Conservation (phyloP, 768 basidiomycete species). For the Xerocomus spinulosus region DNA sequence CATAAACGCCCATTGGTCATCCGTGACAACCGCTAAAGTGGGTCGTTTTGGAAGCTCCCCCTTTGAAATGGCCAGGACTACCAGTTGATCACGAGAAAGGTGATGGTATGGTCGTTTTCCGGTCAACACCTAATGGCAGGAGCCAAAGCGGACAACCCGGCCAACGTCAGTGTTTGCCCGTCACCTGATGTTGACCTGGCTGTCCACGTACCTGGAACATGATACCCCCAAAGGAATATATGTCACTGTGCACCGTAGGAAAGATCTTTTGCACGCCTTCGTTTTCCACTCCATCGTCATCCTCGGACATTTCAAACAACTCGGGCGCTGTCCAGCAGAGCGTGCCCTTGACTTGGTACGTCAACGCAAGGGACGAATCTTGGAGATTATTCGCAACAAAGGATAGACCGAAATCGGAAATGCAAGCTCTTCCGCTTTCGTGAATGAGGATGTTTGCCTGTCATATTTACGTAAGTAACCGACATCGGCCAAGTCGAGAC, state of each 20-base stretch:
- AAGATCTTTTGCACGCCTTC: not conserved
- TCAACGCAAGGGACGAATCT: conserved; percentile 31
- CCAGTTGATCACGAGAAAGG: conserved; percentile 13
- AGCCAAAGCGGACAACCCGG: not conserved
- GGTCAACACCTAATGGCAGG: conserved; percentile 15
- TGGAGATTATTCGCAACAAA: conserved; percentile 34
- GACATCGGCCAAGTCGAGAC: not conserved
- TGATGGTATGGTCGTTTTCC: conserved; percentile 23
- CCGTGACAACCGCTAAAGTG: conserved; percentile 2
- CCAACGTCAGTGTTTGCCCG: not conserved
- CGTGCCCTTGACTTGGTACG: conserved; percentile 32
- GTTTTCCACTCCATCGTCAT: not conserved
- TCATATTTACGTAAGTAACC: not conserved
- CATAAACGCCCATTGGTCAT: conserved; percentile 24
- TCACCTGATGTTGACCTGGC: not conserved
- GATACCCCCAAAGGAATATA: conserved; percentile 30
- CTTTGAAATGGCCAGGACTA: conserved; percentile 17
- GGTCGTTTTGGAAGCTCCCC: conserved; percentile 14
- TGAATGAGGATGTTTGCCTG: conserved; percentile 46
- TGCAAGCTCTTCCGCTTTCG: conserved; percentile 36
- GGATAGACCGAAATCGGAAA: conserved; percentile 48
- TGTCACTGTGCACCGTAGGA: conserved; percentile 33
- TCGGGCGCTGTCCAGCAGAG: conserved; percentile 47
- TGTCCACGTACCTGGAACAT: conserved; percentile 23
- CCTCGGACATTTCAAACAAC: conserved; percentile 25